A percentile compares a stretch with the other conserved stretches of the same genome.
Conservation (phyloP, 139 green algal genomes). For the Picochlorum costavermella region DNA sequence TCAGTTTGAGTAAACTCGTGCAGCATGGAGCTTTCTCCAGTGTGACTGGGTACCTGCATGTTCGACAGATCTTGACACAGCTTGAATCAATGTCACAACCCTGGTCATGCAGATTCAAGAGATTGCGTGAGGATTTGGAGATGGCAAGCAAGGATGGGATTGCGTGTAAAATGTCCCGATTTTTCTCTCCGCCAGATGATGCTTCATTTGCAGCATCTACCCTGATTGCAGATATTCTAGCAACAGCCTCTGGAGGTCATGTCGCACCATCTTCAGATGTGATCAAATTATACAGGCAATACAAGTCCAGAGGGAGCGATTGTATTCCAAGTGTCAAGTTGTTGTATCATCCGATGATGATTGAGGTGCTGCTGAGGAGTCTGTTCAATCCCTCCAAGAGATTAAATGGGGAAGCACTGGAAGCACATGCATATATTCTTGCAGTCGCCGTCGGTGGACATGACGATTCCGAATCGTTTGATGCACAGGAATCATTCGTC, state of each 20-base stretch:
- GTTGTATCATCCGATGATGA: slow-evolving; percentile 32
- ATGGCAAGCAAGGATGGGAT: slow-evolving; percentile 15
- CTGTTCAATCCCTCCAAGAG: slow-evolving; percentile 19
- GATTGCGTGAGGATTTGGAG: slow-evolving; percentile 47
- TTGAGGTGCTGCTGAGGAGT: slow-evolving; percentile 26
- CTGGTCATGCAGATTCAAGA: slow-evolving; percentile 33
- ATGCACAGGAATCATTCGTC: background rate
- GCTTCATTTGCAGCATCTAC: slow-evolving; percentile 12
- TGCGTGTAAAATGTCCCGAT: slow-evolving; percentile 34
- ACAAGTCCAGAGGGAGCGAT: slow-evolving; percentile 12
- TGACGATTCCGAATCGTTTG: slow-evolving; percentile 7
- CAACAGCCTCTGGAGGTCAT: slow-evolving; percentile 5
- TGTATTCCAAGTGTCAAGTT: slow-evolving; percentile 7
- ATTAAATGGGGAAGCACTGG: slow-evolving; percentile 16
- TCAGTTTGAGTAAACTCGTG: slow-evolving; percentile 32
- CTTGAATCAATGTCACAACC: background rate
- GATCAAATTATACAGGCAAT: slow-evolving; percentile 22
- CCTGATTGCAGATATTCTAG: slow-evolving; percentile 14
- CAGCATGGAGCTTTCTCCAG: slow-evolving; percentile 11
- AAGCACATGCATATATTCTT: slow-evolving; percentile 18
- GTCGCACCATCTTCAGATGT: slow-evolving; percentile 16
- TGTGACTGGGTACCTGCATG: slow-evolving; percentile 65
- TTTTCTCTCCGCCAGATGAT: slow-evolving; percentile 11
- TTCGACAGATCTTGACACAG: slow-evolving; percentile 34
- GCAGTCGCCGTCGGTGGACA: slow-evolving; percentile 25